Conservation (phyloP, 192 early-diverging fungal species). For the Coemansia sp. region DNA sequence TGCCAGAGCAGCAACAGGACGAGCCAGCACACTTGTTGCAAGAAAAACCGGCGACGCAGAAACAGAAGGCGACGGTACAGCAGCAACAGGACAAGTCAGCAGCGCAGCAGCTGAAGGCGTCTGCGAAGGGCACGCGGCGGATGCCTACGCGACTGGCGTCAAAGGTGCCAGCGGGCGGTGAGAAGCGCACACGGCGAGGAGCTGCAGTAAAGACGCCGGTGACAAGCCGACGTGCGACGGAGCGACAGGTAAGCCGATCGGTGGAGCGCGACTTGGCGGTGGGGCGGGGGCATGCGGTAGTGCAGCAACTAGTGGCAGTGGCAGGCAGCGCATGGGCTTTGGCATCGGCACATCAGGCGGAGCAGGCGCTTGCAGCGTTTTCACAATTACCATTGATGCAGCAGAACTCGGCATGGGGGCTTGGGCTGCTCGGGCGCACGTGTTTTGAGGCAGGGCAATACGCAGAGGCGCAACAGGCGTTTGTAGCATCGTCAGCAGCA, state of each 20-base stretch:
- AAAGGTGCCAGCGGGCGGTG: slow-evolving; percentile 17
- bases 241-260: not conserved
- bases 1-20: not conserved
- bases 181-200: slow-evolving; percentile 51
- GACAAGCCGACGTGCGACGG: not conserved
- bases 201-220: slow-evolving; percentile 17
- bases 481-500: slow-evolving; percentile 55
- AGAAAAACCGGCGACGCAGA: not conserved
- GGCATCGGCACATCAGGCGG: slow-evolving; percentile 15
- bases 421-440: slow-evolving; percentile 53
- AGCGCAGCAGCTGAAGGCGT: not conserved
- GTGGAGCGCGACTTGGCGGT: not conserved
- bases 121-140: slow-evolving; percentile 10
- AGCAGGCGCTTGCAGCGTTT: slow-evolving; percentile 21
- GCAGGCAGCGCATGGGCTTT: slow-evolving; percentile 7
- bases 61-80: slow-evolving; percentile 11
- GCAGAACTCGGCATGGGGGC: slow-evolving; percentile 40
- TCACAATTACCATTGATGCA: slow-evolving; percentile 25
- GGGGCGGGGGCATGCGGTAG: not conserved
- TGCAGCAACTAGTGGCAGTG: not conserved
- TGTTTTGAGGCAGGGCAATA: slow-evolving; percentile 59
- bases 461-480: slow-evolving; percentile 60
- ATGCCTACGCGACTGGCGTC: slow-evolving; percentile 17
- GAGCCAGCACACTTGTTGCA: not conserved
- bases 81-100: not conserved